Conservation (phyloP, 192 early-diverging fungal genomes). For the Coemansia sp. region DNA sequence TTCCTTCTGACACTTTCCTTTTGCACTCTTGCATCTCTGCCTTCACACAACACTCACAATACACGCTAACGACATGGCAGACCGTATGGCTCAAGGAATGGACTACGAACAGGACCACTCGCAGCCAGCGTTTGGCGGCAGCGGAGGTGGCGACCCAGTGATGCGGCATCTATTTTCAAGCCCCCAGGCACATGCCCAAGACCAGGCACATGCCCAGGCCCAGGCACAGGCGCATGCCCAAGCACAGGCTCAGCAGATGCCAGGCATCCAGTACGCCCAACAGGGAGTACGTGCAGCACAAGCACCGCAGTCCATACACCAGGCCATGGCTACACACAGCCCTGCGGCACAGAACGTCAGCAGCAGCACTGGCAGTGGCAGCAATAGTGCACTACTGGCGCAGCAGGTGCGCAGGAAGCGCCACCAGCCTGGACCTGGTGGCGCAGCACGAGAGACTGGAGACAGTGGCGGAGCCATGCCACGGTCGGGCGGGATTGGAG, state of each 20-base stretch:
- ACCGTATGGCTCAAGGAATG: conserved; percentile 46
- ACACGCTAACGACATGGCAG: conserved; percentile 19
- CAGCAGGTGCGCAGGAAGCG: conserved; percentile 24
- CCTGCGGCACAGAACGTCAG: conserved; percentile 13
- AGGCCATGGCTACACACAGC: conserved; percentile 25
- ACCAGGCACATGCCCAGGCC: too few relatives aligned
- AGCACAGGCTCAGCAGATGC: conserved; percentile 11
- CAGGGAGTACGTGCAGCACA: conserved; percentile 18
- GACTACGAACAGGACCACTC: conserved; percentile 44
- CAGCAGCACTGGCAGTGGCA: conserved; percentile 8
- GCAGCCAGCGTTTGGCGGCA: conserved; percentile 19
- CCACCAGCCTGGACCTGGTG: background rate
- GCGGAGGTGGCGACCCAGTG: conserved; percentile 26
- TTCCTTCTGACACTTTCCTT: conserved; percentile 5
- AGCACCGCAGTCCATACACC: conserved; percentile 32
- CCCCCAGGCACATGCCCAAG: conserved; percentile 5
- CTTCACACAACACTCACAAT: background rate
- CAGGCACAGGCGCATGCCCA: too few relatives aligned
- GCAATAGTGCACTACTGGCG: conserved; percentile 31
- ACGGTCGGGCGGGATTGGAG: conserved; percentile 2
- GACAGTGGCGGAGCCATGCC: conserved; percentile 4
- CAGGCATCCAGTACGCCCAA: background rate
- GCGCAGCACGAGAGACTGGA: background rate
- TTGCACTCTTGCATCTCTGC: conserved; percentile 5
- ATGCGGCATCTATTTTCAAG: conserved; percentile 52